Evolutionary conservation across 805 yeast species (phyloP).

Genomic region (Ascoidea asiatica): DNA sequence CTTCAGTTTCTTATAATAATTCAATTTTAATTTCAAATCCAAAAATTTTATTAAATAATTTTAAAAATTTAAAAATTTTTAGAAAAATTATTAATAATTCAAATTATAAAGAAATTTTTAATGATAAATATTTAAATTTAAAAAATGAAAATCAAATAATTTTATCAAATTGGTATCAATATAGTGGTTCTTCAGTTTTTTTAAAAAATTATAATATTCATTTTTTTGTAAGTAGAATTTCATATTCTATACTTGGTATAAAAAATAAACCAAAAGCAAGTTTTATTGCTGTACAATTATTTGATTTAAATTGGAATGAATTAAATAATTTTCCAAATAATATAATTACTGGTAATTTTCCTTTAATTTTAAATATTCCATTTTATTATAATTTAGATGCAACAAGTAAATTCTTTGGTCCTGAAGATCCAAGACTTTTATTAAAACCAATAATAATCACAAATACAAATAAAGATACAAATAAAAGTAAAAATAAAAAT

Average conservation of each 20-base stretch:
- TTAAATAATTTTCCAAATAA: constrained; percentile 14
- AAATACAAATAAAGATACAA: no score
- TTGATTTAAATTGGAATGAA: constrained; percentile 16
- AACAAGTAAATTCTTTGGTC: constrained; percentile 19
- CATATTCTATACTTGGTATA: constrained; percentile 16
- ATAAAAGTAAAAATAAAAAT: no score
- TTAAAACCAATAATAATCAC: no score
- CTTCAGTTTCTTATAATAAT: neutral
- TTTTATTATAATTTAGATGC: constrained; percentile 13
- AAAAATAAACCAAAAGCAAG: constrained; percentile 18
- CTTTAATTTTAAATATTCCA: constrained; percentile 20
- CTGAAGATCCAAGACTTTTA: constrained; percentile 28
- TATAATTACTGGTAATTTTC: constrained; percentile 17
- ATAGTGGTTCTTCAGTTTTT: constrained; percentile 24
- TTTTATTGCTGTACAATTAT: constrained; percentile 16
- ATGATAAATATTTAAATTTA: neutral
- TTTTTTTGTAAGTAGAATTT: constrained; percentile 20
- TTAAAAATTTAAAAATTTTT: no score
- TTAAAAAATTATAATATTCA: constrained; percentile 24
- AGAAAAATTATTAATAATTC: neutral
- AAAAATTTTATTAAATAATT: no score
- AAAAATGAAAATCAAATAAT: neutral
- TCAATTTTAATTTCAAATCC: neutral
- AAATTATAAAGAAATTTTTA: neutral
- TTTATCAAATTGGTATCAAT: constrained; percentile 16